Base-by-base conservation (phyloP, 2,329 filamentous ascomycete genomes). In the Daldinia sp. region DNA sequence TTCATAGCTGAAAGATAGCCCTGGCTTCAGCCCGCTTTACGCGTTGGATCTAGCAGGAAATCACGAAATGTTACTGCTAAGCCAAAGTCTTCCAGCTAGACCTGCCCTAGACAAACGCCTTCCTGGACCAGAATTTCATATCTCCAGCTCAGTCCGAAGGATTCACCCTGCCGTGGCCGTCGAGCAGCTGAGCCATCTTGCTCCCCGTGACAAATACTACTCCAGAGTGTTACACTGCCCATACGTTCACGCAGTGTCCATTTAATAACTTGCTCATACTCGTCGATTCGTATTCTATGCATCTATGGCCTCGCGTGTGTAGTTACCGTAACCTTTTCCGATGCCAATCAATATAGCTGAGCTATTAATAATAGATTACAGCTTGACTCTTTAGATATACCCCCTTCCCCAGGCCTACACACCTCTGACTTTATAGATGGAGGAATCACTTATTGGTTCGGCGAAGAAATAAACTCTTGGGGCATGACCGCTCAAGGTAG, bases 1-100 rank as follows among this genome's bases (percentile, higher is more conserved):
- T 21, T 35, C 39, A 19, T 56, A 64, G 61, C 64, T 64, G 61
- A 64, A 64, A 57, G 41, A 39, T 19, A 56, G 54, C 45, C 51
- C 23, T 29, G 39, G 55, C 32, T 41, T 35, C 30, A 58, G n/a
- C 19, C 21, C 32, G 49, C 29, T 29, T 29, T 35, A 39, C 48
- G 17, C 5, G 19, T 30, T 55, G 30, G 35, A 6, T 15, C 11
- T 27, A 11, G 5, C 29, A 29, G 30, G 35, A 30, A 52, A 17
- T 49, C 39, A 25, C 37, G 34, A 25, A 25, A 37, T n/a, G 25
- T 37, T 30, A n/a, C 25, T 32, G 17, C 27, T 45, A 35, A 39
- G 21, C 29, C 52, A 13, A 30, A 25, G 43, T n/a, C 27, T 32
- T 13, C 45, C 45, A 30, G 3, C 15, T 35, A 35, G 19, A 25